phyloP scores from a whole-genome alignment of 192 early-diverging fungal genomes.

The Helicostylum pulchrum region DNA sequence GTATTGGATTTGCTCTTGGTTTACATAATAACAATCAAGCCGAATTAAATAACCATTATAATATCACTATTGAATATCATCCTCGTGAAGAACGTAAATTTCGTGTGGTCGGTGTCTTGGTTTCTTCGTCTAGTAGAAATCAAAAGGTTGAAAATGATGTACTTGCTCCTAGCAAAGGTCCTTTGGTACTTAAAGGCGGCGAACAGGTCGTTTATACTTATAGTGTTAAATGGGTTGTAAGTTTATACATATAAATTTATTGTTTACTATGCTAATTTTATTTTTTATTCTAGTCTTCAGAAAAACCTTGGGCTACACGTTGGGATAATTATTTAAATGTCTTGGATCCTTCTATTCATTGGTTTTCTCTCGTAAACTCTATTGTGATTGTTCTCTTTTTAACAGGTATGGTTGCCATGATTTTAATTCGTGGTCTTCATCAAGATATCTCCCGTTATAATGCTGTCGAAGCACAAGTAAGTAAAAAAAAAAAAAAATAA shows the following conservation, averaged over 20 bases:
- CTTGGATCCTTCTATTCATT: slow-evolving; percentile 90
- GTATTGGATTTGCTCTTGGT: slow-evolving; percentile 83
- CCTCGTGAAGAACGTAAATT: slow-evolving; percentile 44
- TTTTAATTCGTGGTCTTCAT: slow-evolving; percentile 84
- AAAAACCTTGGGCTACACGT: slow-evolving; percentile 76
- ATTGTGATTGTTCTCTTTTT: slow-evolving; percentile 93
- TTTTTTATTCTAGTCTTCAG: slow-evolving; percentile 40
- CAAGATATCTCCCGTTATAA: slow-evolving; percentile 96
- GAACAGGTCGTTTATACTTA: slow-evolving; percentile 62
- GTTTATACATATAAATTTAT: neutral
- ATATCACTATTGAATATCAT: slow-evolving; percentile 82
- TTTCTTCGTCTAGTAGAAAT: slow-evolving; percentile 67
- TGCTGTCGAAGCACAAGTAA: slow-evolving; percentile 48
- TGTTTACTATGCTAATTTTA: neutral
- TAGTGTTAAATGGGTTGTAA: slow-evolving; percentile 59
- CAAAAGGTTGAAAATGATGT: slow-evolving; percentile 31
- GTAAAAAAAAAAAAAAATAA: neutral
- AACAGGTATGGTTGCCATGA: slow-evolving; percentile 87
- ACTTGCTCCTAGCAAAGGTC: neutral
- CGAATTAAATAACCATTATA: slow-evolving; percentile 85
- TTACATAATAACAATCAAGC: slow-evolving; percentile 18
- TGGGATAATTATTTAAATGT: slow-evolving; percentile 86
- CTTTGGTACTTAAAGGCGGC: slow-evolving; percentile 26
- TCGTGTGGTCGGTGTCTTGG: slow-evolving; percentile 82
- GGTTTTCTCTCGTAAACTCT: slow-evolving; percentile 95